A percentile compares a stretch with the other conserved stretches of the same genome.
phyloP scores from a whole-genome alignment of 495 filamentous ascomycete species.

The Xylaria sp. region DNA sequence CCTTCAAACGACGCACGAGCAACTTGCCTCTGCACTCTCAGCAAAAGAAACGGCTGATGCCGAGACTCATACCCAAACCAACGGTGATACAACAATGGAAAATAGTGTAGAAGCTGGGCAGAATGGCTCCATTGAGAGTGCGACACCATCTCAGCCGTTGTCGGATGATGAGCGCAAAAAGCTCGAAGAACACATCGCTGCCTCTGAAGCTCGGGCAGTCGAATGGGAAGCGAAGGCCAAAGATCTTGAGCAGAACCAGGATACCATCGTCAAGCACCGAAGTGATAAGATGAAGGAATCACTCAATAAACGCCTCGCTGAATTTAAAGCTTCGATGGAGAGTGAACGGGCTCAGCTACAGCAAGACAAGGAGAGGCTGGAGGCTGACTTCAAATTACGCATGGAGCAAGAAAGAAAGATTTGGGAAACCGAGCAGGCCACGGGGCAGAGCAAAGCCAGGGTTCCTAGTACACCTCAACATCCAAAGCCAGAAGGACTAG shows the following conservation, averaged over 20 bases:
- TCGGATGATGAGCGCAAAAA: constrained; percentile 60
- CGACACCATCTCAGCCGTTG: constrained; percentile 34
- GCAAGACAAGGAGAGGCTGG: constrained; percentile 61
- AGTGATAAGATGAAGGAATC: constrained; percentile 75
- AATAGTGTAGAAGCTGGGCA: constrained; percentile 43
- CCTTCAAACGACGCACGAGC: constrained; percentile 52
- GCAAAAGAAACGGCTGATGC: constrained; percentile 57
- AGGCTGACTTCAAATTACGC: constrained; percentile 69
- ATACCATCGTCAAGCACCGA: constrained; percentile 66
- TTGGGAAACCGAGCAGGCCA: constrained; percentile 56
- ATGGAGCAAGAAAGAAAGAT: constrained; percentile 69
- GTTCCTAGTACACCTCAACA: constrained; percentile 43
- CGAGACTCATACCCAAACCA: constrained; percentile 49
- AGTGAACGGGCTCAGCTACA: constrained; percentile 49
- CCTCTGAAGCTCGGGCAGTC: constrained; percentile 54
- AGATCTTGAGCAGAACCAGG: constrained; percentile 60
- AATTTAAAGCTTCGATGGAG: constrained; percentile 61
- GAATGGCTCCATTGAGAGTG: constrained; percentile 28
- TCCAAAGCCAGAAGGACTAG: constrained; percentile 34
- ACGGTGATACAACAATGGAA: constrained; percentile 45
- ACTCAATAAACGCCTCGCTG: constrained; percentile 72
- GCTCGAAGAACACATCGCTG: constrained; percentile 56
- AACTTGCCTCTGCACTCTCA: constrained; percentile 49
- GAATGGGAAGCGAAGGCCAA: constrained; percentile 63
- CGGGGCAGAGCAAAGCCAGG: constrained; percentile 34